Evolutionary conservation across 192 early-diverging fungal species (phyloP), one percentile per base, ranked within the genome.

Genomic region (Tieghemiomyces parasiticus): DNA sequence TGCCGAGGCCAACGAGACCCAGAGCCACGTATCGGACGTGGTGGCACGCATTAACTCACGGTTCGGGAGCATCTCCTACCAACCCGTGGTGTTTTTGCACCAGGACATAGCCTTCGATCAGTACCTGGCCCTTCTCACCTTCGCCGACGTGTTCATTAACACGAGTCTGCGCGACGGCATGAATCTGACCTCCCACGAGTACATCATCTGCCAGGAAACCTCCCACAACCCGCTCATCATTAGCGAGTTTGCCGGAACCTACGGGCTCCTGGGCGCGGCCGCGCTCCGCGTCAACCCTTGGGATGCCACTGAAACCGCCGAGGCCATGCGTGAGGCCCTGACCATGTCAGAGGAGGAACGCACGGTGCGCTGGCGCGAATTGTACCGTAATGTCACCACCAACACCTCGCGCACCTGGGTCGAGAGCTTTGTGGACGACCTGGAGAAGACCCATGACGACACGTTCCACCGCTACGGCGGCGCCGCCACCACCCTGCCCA

Each of bases 161-260:
- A 96, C 94, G 0, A 78, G 83, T 32, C 79, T 95, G 20, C 83
- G 92, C 30, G 96, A 99, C 64, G 96, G 94, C 22, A 97, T 99
- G 96, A 97, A 97, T 66, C 95, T 94, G 0, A 89, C 88, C 16
- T 88, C 85, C 47, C 87, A 94, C 60, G 92, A 96, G 69, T 96
- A 84, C 67, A 84, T 93, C 12, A 85, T 96, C 30, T 92, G 90
- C 69, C 93, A 97, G 71, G 72, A 85, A 22, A 85, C 89, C 60
- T 85, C 86, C 61, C 76, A 88, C 59, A 86, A 85, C 25, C 87
- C 91, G 28, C 71, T 99, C 61, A 88, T 99, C 38, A 68, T 99
- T 48, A 91, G 88, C 59, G 94, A 99, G 69, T 99, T 99, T 67
- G 92, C 96, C 9, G 96, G 96, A 30, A 94, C 90, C 13, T 56